Evolutionary conservation across 768 basidiomycete species (phyloP).

Genomic region (Leccinellum albellum): DNA sequence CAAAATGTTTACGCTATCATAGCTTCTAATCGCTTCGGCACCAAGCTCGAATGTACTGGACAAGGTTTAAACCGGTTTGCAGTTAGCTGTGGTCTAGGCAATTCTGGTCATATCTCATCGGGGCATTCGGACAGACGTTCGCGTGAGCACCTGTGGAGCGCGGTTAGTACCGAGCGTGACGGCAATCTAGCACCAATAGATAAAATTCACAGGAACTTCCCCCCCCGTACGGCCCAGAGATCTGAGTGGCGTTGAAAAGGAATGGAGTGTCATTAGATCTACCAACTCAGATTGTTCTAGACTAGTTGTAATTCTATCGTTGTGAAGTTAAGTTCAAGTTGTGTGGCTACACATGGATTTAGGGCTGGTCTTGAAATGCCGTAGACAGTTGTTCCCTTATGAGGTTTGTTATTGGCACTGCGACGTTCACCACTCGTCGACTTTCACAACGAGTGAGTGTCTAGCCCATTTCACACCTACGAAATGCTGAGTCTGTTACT

Average conservation of each 20-base stretch:
- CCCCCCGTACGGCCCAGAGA: neutral
- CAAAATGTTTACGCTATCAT: neutral
- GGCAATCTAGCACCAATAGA: conserved; percentile 12
- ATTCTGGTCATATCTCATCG: neutral
- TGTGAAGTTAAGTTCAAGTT: neutral
- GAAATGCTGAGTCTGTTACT: neutral
- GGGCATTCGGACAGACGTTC: too few relatives aligned
- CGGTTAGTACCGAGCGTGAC: conserved; percentile 9
- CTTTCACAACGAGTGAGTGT: conserved; percentile 20
- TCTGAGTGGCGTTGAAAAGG: conserved; percentile 6
- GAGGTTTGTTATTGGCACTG: conserved; percentile 2
- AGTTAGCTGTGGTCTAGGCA: neutral
- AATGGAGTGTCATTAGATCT: neutral
- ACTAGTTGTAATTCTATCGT: neutral
- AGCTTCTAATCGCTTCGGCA: conserved; percentile 3
- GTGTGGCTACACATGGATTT: conserved; percentile 18
- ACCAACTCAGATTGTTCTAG: conserved; percentile 1
- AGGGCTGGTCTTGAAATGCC: conserved; percentile 23
- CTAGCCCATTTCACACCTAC: neutral
- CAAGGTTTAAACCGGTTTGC: conserved; percentile 14
- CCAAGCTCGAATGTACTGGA: neutral
- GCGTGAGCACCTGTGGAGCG: too few relatives aligned
- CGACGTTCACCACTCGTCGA: conserved; percentile 1
- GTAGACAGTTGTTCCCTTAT: neutral
- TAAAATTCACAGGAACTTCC: conserved; percentile 21